phyloP scores from a whole-genome alignment of 2,329 filamentous ascomycete species.

The Teratosphaeria zuluensis region DNA sequence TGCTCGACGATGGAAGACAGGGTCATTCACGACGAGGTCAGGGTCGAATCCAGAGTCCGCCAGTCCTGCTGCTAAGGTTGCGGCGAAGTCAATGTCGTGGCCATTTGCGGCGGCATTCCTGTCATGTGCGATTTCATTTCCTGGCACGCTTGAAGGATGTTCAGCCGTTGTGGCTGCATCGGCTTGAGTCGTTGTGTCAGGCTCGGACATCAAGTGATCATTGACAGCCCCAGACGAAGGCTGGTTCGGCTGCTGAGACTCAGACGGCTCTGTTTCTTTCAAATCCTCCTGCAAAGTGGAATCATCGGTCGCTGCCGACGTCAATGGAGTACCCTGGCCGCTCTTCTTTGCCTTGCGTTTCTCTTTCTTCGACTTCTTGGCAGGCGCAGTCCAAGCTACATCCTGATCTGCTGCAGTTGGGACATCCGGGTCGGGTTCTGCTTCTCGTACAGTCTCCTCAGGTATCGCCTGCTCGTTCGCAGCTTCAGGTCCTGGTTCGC shows the following conservation, averaged over 20 bases:
- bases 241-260: background rate
- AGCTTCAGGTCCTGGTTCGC: background rate
- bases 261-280: background rate
- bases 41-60: slow-evolving; percentile 39
- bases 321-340: background rate
- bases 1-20: slow-evolving; percentile 25
- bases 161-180: background rate
- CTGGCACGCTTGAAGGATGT: background rate
- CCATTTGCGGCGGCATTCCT: background rate
- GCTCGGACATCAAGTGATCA: background rate
- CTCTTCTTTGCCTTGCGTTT: slow-evolving; percentile 1
- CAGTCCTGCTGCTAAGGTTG: slow-evolving; percentile 37
- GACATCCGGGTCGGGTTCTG: background rate
- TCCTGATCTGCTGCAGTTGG: background rate
- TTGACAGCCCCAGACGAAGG: background rate
- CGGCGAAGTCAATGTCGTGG: slow-evolving; percentile 38
- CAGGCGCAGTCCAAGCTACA: background rate
- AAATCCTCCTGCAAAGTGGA: background rate
- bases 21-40: slow-evolving; percentile 35
- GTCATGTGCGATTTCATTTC: background rate
- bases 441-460: background rate
- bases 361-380: background rate
- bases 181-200: background rate
- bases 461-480: background rate
- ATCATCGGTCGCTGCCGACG: background rate